Conservation (phyloP, 108 stramenopile genomes). For the Nitzschia sp. region DNA sequence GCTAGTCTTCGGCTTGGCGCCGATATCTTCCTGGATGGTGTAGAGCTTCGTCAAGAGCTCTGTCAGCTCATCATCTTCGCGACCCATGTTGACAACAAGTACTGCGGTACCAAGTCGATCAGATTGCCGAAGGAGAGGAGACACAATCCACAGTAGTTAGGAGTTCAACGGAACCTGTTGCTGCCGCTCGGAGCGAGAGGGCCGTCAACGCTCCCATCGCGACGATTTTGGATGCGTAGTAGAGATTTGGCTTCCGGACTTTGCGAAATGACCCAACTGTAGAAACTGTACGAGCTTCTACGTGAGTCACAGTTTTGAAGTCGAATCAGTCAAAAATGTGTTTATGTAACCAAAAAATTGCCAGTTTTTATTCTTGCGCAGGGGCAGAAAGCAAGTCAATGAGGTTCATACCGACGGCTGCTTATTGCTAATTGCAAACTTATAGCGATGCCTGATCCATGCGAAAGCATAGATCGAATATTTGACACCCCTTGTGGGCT, state of each 20-base stretch:
- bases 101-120: not conserved
- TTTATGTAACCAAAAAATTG: slow-evolving; percentile 55
- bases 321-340: not conserved
- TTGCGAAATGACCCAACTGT: not conserved
- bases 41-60: slow-evolving; percentile 85
- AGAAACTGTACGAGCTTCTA: not conserved
- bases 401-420: slow-evolving; percentile 84
- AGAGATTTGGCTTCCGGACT: not conserved
- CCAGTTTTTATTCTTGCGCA: slow-evolving; percentile 72
- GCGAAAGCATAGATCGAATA: slow-evolving; percentile 72
- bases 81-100: slow-evolving; percentile 31
- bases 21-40: slow-evolving; percentile 84
- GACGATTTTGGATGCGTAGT: no score
- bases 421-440: slow-evolving; percentile 91
- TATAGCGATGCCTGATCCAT: slow-evolving; percentile 57
- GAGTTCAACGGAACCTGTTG: not conserved
- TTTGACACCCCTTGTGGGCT: slow-evolving; percentile 83
- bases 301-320: not conserved
- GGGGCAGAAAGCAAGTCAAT: slow-evolving; percentile 83
- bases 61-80: slow-evolving; percentile 77
- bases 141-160: no score
- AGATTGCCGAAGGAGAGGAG: no score
- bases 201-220: no score
- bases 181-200: not conserved
- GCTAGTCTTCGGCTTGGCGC: slow-evolving; percentile 79